Percentiles rank a stretch among this genome's conserved stretches.
These are phyloP conservation scores for Leccinum barrowsii DNA, from an alignment of 768 basidiomycete species.

Conservation along the genomic window DNA sequence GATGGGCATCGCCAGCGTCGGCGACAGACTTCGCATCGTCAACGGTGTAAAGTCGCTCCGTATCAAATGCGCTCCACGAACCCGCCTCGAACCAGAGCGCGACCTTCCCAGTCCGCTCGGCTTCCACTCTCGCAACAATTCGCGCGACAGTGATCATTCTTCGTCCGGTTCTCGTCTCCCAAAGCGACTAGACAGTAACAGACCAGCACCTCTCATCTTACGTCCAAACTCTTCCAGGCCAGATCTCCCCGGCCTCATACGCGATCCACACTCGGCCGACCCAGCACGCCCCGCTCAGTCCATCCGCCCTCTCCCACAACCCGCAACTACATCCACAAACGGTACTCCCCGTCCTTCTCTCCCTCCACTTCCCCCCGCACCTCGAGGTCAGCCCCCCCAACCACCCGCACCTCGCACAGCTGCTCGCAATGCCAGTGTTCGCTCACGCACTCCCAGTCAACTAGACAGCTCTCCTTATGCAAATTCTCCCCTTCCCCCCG, in stretches of 20 bases:
- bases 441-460: conserved; percentile 54
- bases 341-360: conserved; percentile 42
- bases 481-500: conserved; percentile 40
- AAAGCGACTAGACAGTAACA: conserved; percentile 53
- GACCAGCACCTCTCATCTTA: conserved; percentile 83
- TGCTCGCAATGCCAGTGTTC: conserved; percentile 31
- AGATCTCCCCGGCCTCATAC: conserved; percentile 71
- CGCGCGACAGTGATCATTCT: conserved; percentile 24
- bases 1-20: conserved; percentile 85
- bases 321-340: conserved; percentile 30
- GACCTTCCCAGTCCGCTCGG: background rate
- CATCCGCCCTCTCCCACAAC: conserved; percentile 32
- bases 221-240: conserved; percentile 47
- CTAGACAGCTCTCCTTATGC: conserved; percentile 47
- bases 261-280: conserved; percentile 55
- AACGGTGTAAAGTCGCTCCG: conserved; percentile 81
- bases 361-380: conserved; percentile 68
- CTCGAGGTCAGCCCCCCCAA: conserved; percentile 62
- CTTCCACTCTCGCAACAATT: conserved; percentile 23
- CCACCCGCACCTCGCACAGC: conserved; percentile 32
- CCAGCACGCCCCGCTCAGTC: conserved; percentile 34
- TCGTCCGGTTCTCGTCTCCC: conserved; percentile 30
- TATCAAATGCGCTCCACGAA: conserved; percentile 43
- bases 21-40: conserved; percentile 85
- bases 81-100: background rate